Evolutionary conservation across 2,329 filamentous ascomycete genomes (phyloP), one percentile per base, ranked within the genome.

Genomic region (Microcyclosporella mali): DNA sequence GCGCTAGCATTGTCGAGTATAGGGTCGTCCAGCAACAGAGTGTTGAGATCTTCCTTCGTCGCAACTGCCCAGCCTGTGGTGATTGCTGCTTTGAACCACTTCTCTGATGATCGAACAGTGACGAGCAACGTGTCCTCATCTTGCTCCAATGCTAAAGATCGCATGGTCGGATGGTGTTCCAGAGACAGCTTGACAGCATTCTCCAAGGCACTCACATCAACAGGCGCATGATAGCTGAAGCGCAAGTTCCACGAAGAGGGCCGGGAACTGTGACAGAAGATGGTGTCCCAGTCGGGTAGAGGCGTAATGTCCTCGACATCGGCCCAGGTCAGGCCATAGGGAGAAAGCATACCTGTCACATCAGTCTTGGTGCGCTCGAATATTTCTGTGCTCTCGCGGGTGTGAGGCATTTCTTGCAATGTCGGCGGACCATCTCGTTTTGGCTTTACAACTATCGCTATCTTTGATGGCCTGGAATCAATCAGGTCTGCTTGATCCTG

Each of bases 241-340:
- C 59, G 56, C 25, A 60, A 46, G 29, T 60, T 62, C 57, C 56
- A 60, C 3, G 59, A 61, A 2, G 47, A 52, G 3, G 57, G 58
- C 10, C 59, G 50, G n/a, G 50, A 47, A 17, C 47, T 48, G 38
- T 62, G 50, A 29, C 51, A 54, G 46, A 60, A 62, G 36, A 61
- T 59, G 8, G 57, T 54, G 40, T 60, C 57, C 59, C 58, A 60
- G 40, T 62, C 56, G 2, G 59, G 59, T 25, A 62, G 43, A 14
- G 61, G 56, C 36, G 58, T 47, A 7, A 64, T 56, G 40, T 64
- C 61, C 46, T 62, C 59, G 8, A 64, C 60, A 37, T 64, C 59
- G 9, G 53, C 45, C 61, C 61, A 64, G 3, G 31, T 41, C 31
- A 64, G 44, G 7, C 57, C 56, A 34, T 56, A 45, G 3, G 49